Evolutionary conservation across 2,329 filamentous ascomycete genomes (phyloP), one percentile per base, ranked within the genome.

Genomic region (Fusarium odoratissimum): DNA sequence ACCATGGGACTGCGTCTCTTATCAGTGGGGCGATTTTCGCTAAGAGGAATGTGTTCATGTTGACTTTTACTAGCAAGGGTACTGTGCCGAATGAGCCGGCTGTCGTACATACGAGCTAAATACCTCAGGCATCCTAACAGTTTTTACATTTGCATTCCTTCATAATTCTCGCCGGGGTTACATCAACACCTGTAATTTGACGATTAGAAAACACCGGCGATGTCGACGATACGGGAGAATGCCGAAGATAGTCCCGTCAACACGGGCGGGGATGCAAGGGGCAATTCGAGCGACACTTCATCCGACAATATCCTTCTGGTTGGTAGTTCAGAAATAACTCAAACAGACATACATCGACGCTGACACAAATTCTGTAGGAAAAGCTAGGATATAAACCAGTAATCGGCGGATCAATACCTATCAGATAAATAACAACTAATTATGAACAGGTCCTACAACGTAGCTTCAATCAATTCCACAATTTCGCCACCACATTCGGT

Each of bases 141-240:
- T 19, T 44, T 8, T 44, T 6, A 25, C 16, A 13, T 16, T 19
- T 25, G 1, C 0, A 19, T 44, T 44, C 23, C 42, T 19, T 6
- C 4, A 44, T 3, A 19, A 25, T 19, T 3, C 8, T 3, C 3
- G 0, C 19, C 42, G 0, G 6, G 23, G 0, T 16, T 25, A 0
- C 13, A 44, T 8, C 17, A 13, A 19, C 11, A 25, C 7, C 5
- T 6, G 28, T 28, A 28, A 41, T 25, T 41, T 13, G n/a, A 31
- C 21, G 21, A 19, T 3, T 31, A 21, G 14, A 6, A 55, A 31
- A 23, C 7, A 23, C 10, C 16, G 7, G 14, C 13, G 8, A 51
- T 40, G 35, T 9, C 35, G 0, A 8, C 5, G 13, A n/a, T n/a
- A 19, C 21, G 2, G 11, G 44, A 59, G 12, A 31, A 16, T 17